These are phyloP conservation scores for Sarocladium brachiariae DNA, from an alignment of 2,329 filamentous ascomycete species.

Conservation along the genomic window DNA sequence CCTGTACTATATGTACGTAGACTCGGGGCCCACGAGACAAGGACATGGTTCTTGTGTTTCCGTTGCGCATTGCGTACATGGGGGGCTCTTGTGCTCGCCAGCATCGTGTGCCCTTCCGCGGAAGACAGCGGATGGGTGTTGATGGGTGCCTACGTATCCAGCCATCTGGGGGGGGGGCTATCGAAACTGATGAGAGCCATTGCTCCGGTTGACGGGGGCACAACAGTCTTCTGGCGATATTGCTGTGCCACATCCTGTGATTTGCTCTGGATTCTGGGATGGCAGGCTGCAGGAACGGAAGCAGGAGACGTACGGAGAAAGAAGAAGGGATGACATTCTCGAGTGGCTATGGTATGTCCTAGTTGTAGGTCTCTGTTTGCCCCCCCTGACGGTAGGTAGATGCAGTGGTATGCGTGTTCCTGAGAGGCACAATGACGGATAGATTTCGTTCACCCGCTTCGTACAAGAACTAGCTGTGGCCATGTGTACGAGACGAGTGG, in stretches of 20 bases:
- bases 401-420: too few species aligned
- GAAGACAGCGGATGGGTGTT: background rate
- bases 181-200: conserved; percentile 7
- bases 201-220: conserved; percentile 1
- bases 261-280: background rate
- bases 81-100: background rate
- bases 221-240: background rate
- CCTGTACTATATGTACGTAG: background rate
- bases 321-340: too few species aligned
- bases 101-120: background rate
- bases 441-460: too few species aligned
- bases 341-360: too few species aligned
- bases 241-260: background rate
- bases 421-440: too few species aligned
- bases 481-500: too few species aligned
- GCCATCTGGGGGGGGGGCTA: background rate
- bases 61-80: too few species aligned
- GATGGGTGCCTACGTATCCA: conserved; percentile 1
- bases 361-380: too few species aligned
- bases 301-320: background rate
- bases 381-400: too few species aligned
- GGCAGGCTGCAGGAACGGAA: background rate
- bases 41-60: too few species aligned
- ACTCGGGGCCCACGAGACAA: conserved; percentile 1
- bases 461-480: too few species aligned